Conservation (phyloP, 768 basidiomycete genomes). For the Trametes cingulata region DNA sequence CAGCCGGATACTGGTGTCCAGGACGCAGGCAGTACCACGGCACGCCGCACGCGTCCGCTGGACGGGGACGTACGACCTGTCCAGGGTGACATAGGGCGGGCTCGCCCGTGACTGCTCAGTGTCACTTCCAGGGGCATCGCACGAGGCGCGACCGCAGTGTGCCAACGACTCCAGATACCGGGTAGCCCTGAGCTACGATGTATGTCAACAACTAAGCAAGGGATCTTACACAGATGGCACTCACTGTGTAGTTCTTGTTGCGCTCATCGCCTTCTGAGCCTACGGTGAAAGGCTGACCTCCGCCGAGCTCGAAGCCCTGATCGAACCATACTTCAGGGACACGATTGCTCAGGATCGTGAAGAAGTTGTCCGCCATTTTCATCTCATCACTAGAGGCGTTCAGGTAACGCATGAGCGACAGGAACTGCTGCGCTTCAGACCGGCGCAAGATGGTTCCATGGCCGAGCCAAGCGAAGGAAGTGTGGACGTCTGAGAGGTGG, state of each 20-base stretch:
- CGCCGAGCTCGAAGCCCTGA: constrained; percentile 58
- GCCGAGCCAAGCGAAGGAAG: constrained; percentile 67
- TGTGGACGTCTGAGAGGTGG: constrained; percentile 41
- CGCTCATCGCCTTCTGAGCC: constrained; percentile 57
- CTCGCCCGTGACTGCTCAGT: constrained; percentile 7
- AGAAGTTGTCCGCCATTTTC: constrained; percentile 74
- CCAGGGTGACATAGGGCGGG: constrained; percentile 20
- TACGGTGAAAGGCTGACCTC: constrained; percentile 62
- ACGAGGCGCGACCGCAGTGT: constrained; percentile 19
- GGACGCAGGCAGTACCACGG: constrained; percentile 39
- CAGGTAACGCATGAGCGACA: constrained; percentile 46
- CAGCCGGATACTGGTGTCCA: constrained; percentile 54
- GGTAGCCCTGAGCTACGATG: constrained; percentile 46
- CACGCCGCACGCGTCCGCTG: constrained; percentile 23
- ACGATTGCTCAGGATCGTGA: constrained; percentile 55
- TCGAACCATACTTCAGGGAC: constrained; percentile 66
- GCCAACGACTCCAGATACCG: constrained; percentile 33
- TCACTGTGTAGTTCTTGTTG: constrained; percentile 59
- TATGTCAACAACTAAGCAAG: neutral
- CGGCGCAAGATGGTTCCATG: constrained; percentile 57
- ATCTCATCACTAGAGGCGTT: constrained; percentile 49
- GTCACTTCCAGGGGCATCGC: constrained; percentile 11
- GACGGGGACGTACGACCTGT: neutral
- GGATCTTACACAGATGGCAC: constrained; percentile 26
- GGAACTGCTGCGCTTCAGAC: constrained; percentile 46